Percentiles rank a stretch among this genome's conserved stretches.
Evolutionary conservation across 176 grass and related monocot species (phyloP).

Genomic region (Oryza longistaminata): DNA sequence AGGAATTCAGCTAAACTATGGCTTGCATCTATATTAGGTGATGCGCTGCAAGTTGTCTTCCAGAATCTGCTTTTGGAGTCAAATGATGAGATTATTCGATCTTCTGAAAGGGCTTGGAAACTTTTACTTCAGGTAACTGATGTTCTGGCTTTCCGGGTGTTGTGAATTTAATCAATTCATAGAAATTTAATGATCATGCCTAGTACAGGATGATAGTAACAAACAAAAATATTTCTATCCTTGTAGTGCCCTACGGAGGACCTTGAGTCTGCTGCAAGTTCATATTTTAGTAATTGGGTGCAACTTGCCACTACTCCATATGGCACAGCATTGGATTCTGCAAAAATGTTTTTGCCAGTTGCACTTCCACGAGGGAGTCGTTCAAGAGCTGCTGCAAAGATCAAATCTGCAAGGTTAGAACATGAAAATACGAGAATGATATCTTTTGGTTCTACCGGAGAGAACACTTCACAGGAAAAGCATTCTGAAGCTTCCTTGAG

Average conservation of each 20-base stretch:
- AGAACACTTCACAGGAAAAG: slow-evolving; percentile 55
- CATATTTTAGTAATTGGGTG: slow-evolving; percentile 81
- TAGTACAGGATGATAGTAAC: slow-evolving; percentile 32
- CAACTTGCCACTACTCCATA: slow-evolving; percentile 93
- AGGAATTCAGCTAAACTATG: slow-evolving; percentile 68
- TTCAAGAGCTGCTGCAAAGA: slow-evolving; percentile 94
- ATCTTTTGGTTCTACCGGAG: slow-evolving; percentile 66
- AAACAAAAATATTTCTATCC: slow-evolving; percentile 33
- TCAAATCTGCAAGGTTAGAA: slow-evolving; percentile 68
- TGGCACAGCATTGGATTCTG: slow-evolving; percentile 69
- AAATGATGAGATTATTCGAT: slow-evolving; percentile 91
- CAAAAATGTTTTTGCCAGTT: slow-evolving; percentile 94
- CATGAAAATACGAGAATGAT: slow-evolving; percentile 55
- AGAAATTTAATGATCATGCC: slow-evolving; percentile 24
- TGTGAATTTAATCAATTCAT: slow-evolving; percentile 6
- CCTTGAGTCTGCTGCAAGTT: slow-evolving; percentile 67
- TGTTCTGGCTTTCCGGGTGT: slow-evolving; percentile 36
- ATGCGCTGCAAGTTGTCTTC: slow-evolving; percentile 89
- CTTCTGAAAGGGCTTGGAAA: slow-evolving; percentile 94
- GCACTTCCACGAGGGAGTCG: slow-evolving; percentile 90
- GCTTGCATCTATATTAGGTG: slow-evolving; percentile 81
- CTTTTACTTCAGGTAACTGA: slow-evolving; percentile 88
- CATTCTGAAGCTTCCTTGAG: slow-evolving; percentile 53
- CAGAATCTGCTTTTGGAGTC: slow-evolving; percentile 98
- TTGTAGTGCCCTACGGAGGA: slow-evolving; percentile 86